These are phyloP conservation scores for Arctium lappa DNA, from an alignment of 129 eudicot species.

Conservation along the genomic window DNA sequence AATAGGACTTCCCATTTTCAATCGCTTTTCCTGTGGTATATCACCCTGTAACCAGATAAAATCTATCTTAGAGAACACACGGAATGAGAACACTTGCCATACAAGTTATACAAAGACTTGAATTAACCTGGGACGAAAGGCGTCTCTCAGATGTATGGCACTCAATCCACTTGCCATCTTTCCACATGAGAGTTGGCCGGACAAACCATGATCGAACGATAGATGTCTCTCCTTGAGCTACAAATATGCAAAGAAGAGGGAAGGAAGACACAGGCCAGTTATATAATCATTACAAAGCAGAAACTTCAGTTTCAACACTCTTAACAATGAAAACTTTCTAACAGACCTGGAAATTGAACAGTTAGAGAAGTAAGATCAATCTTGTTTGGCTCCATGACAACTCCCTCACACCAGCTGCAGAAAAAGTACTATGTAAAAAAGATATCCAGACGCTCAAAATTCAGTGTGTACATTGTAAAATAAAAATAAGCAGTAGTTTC, in stretches of 20 bases:
- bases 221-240: constrained; percentile 57
- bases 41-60: constrained; percentile 53
- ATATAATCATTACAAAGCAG: background rate
- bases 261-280: background rate
- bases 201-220: constrained; percentile 58
- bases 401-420: constrained; percentile 91
- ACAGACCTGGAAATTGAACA: constrained; percentile 77
- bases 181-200: constrained; percentile 63
- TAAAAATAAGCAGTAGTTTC: background rate
- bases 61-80: background rate
- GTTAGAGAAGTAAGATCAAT: constrained; percentile 58
- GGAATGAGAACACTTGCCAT: background rate
- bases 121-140: constrained; percentile 49
- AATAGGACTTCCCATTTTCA: constrained; percentile 41
- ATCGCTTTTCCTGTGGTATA: constrained; percentile 71
- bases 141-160: constrained; percentile 36
- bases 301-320: background rate
- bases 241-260: constrained; percentile 14
- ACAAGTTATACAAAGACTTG: background rate
- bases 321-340: background rate
- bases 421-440: constrained; percentile 5
- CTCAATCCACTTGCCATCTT: constrained; percentile 60
- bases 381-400: constrained; percentile 57
- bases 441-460: background rate
- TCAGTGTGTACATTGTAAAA: background rate